A percentile compares a stretch with the other conserved stretches of the same genome.
Evolutionary conservation across 257 asterid genomes (phyloP).

Genomic region (Parsonsia alboflavescens): DNA sequence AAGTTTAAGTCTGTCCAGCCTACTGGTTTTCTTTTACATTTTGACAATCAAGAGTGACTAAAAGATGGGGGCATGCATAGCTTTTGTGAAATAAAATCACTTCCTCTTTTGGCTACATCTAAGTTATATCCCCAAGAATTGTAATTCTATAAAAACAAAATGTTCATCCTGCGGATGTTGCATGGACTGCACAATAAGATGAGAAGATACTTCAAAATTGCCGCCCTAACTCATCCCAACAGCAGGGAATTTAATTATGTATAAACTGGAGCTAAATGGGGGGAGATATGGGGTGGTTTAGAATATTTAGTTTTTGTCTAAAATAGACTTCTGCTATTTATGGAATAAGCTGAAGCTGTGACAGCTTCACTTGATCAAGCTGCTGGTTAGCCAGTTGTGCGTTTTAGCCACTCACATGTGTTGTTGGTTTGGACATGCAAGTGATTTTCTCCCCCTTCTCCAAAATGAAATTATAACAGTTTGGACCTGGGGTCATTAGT

Average conservation of each 20-base stretch:
- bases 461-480: not conserved
- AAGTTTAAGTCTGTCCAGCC: not conserved
- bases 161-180: not conserved
- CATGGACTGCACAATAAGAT: not conserved
- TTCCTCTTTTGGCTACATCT: not conserved
- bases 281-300: not conserved
- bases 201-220: slow-evolving; percentile 3
- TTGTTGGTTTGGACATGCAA: not conserved
- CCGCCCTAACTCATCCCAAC: not conserved
- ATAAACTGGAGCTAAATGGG: slow-evolving; percentile 3
- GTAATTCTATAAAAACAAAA: not conserved
- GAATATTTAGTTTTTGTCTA: not conserved
- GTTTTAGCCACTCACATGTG: not conserved
- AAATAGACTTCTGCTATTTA: not conserved
- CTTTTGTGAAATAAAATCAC: not conserved
- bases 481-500: not conserved
- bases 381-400: not conserved
- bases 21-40: not conserved
- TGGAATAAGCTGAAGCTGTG: not conserved
- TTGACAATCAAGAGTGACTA: not conserved
- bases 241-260: not conserved
- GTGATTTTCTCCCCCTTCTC: not conserved
- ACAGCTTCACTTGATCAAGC: not conserved
- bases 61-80: not conserved
- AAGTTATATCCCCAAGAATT: not conserved